Evolutionary conservation across 495 filamentous ascomycete species (phyloP), one percentile per base, ranked within the genome.

Genomic region (Hypoxylon lienhwacheense): DNA sequence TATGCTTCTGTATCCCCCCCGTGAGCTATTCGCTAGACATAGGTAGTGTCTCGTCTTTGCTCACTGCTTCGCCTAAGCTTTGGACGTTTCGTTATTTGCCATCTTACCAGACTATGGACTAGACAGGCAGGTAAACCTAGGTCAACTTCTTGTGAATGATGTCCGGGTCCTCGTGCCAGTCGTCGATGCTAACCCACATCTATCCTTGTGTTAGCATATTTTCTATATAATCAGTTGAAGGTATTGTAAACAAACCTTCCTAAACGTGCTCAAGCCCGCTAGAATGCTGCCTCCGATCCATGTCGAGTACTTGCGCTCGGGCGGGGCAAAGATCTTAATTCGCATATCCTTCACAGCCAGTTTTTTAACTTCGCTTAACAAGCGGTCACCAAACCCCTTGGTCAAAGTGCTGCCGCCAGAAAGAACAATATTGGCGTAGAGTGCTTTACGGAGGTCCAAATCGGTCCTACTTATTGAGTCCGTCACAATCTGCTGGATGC

Each of bases 161-260:
- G 58, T 99, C 92, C 4, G 93, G 93, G 70, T 99, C 92, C 77
- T 99, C 93, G 65, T 99, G 95, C 91, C 92, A 99, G 73, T 97
- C 93, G 61, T 97, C 95, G 63, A 92, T 89, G 64, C 88, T 95
- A 57, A 97, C 92, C 90, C 91, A 97, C 95, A 99, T 97, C 93
- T 96, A 68, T 51, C 52, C 4, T 7, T 2, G 15, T 16, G 31
- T 42, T 51, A 53, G 40, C 5, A 22, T 25, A 19, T 47, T n/a
- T 36, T 28, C 32, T 28, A 16, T 7, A 21, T 45, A 21, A 17
- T 32, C 1, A 29, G 11, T 33, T 8, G 20, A 24, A 33, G 36
- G 17, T 44, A 32, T 40, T 34, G 48, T 48, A 52, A 19, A 69
- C 77, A 60, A 66, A 95, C 91, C 88, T 97, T 98, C 77, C 90